A percentile compares a stretch with the other conserved stretches of the same genome.
Evolutionary conservation across 2,329 filamentous ascomycete species (phyloP).

Genomic region (Diaporthe ilicicola): DNA sequence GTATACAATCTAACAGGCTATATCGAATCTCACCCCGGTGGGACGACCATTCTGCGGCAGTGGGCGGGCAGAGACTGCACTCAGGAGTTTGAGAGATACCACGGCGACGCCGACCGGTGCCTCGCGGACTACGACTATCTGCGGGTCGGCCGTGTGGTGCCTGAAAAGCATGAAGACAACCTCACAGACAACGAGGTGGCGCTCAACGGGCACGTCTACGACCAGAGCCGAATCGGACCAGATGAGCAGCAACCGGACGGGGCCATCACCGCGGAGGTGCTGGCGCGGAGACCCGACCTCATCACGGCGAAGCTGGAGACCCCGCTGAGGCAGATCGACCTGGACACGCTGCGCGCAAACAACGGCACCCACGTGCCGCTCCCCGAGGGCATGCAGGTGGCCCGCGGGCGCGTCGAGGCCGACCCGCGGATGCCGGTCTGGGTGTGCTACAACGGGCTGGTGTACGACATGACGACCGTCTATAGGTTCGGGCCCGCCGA

Average conservation of each 20-base stretch:
- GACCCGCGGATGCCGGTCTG: neutral
- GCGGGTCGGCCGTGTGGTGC: conserved; percentile 11
- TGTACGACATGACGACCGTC: conserved; percentile 9
- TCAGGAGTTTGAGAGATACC: neutral
- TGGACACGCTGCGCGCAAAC: neutral
- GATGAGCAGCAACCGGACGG: neutral
- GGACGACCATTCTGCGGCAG: neutral
- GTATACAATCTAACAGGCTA: conserved; percentile 20
- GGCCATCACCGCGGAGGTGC: neutral
- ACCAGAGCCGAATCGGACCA: neutral
- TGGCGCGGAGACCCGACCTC: neutral
- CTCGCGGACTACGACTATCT: conserved; percentile 19
- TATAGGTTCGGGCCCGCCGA: neutral
- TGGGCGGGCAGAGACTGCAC: conserved; percentile 13
- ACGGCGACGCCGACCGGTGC: neutral
- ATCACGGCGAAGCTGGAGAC: conserved; percentile 10
- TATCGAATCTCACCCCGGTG: conserved; percentile 10
- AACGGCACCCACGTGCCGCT: neutral
- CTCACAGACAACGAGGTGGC: neutral
- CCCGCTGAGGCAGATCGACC: neutral
- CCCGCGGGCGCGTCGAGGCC: neutral
- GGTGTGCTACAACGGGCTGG: neutral
- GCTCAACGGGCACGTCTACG: neutral
- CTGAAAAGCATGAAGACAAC: neutral
- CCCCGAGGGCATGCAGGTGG: neutral